Conservation (phyloP, 257 asterid genomes). For the Nicotiana sylvestris region DNA sequence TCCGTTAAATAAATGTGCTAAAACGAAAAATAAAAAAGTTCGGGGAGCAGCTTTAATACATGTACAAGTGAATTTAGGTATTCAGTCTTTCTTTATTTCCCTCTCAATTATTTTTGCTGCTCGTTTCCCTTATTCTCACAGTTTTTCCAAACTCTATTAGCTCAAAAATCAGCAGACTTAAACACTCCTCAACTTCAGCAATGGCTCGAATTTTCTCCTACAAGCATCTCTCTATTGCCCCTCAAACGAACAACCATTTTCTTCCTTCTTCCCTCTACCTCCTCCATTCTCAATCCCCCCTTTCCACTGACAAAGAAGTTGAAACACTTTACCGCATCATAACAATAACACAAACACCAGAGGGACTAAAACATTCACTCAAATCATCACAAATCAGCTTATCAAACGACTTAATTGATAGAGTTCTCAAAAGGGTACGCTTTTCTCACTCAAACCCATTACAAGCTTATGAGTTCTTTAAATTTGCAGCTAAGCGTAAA, state of each 20-base stretch:
- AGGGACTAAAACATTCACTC: conserved; percentile 45
- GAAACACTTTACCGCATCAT: conserved; percentile 50
- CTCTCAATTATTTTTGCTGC: too few relatives aligned
- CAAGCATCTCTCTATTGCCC: background rate
- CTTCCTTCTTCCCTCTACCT: background rate
- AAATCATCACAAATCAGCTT: conserved; percentile 44
- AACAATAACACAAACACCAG: conserved; percentile 48
- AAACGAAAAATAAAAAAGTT: too few relatives aligned
- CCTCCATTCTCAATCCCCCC: conserved; percentile 14
- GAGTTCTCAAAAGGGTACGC: conserved; percentile 73
- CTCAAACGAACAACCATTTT: background rate
- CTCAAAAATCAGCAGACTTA: background rate
- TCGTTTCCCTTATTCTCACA: too few relatives aligned
- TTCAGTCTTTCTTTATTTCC: too few relatives aligned
- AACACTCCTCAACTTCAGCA: background rate
- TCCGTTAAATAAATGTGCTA: too few relatives aligned
- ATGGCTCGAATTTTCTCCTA: background rate
- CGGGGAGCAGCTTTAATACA: too few relatives aligned
- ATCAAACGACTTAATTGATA: conserved; percentile 59
- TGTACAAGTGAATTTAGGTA: too few relatives aligned
- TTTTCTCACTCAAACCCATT: conserved; percentile 81
- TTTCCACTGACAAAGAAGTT: conserved; percentile 32
- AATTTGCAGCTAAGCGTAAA: conserved; percentile 34
- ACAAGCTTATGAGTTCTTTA: conserved; percentile 63
- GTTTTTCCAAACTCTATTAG: background rate